Base-by-base conservation (phyloP, 1,284 basidiomycete genomes). In the Cryptococcus hybrid region DNA sequence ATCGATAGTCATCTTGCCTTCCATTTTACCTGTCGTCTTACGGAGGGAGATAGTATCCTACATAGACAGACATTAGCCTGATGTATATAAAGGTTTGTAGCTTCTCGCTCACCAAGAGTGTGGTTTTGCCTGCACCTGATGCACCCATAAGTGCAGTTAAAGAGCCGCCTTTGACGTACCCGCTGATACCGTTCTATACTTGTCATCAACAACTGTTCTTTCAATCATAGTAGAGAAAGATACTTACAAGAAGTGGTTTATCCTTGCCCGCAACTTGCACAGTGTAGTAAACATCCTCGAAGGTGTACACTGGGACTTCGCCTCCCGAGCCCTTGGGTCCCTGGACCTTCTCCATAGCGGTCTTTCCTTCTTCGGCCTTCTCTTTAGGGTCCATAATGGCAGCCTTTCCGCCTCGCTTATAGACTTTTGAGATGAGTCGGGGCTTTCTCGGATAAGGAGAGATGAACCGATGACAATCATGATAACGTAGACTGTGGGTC, bases 71-170 rank as follows among this genome's bases (percentile, higher is more conserved):
- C 4, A 30, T 30, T 4, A 30, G 30, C 30, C 30, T 30, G 30
- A 30, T 30, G 30, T 30, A 30, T 30, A 30, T 30, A 30, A 30
- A 30, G 30, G 30, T 30, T 30, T 30, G 30, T 30, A 30, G 30
- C 30, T 30, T 30, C 30, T 30, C 30, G 4, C 30, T 30, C 30
- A 83, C 82, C 43, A 83, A 74, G 3, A 82, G 73, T 12, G 80
- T 80, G 0, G 82, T 82, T 70, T 81, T 82, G 52, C 82, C 83
- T 9, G 83, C 83, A 69, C 83, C 84, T 6, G 78, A 80, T 7
- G 81, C 80, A 55, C 84, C 84, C 82, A 85, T 85, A n/a, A 85
- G 77, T 0, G 84, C 84, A 5, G 83, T 84, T 34, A 85, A 75
- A 6, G 79, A 79, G 40, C 83, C 83, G 7, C 81, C 81, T 63